phyloP scores from a whole-genome alignment of 441 rosid species.

The Kokia cookei region DNA sequence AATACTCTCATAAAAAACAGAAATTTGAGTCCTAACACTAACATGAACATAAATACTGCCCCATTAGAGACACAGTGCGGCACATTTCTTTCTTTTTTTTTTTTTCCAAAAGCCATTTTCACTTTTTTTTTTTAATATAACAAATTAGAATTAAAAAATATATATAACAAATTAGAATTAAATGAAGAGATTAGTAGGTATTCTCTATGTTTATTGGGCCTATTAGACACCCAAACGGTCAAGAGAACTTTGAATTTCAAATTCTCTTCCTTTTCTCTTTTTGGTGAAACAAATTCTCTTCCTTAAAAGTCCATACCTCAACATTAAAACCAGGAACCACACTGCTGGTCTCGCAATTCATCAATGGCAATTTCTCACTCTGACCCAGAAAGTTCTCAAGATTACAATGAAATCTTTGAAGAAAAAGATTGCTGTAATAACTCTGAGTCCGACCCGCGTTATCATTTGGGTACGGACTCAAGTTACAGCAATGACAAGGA shows the following conservation, averaged over 20 bases:
- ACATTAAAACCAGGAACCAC: neutral
- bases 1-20: neutral
- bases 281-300: neutral
- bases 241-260: neutral
- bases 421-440: slow-evolving; percentile 12
- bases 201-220: neutral
- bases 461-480: slow-evolving; percentile 29
- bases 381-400: slow-evolving; percentile 5
- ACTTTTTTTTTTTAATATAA: neutral
- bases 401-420: neutral
- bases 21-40: no score
- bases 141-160: no score
- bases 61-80: no score
- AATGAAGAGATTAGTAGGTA: neutral
- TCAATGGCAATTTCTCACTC: slow-evolving; percentile 19
- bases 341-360: neutral
- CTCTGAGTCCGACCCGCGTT: slow-evolving; percentile 25
- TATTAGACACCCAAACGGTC: neutral
- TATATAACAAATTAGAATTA: neutral
- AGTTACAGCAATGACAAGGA: slow-evolving; percentile 25
- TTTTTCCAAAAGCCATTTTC: neutral
- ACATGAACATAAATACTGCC: no score
- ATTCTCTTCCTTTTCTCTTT: neutral
- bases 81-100: neutral
- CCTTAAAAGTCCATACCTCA: neutral